These are phyloP conservation scores for Euclidium syriacum DNA, from an alignment of 345 rosid species.

Conservation along the genomic window DNA sequence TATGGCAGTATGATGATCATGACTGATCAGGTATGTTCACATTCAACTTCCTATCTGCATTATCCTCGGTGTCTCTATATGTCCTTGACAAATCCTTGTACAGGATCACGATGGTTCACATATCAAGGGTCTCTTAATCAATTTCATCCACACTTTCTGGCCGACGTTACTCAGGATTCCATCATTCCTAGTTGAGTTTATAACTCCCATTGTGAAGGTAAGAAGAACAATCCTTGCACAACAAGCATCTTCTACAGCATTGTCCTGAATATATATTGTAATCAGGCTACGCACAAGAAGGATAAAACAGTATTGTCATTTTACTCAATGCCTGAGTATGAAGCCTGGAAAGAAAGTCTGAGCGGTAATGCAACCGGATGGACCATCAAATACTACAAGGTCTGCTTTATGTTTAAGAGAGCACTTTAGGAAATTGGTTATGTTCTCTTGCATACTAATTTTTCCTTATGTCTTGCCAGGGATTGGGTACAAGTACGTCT, in stretches of 20 bases:
- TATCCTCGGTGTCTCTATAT: not conserved
- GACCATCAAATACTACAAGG: slow-evolving; percentile 96
- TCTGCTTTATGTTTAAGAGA: slow-evolving; percentile 28
- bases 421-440: not conserved
- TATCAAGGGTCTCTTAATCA: slow-evolving; percentile 89
- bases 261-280: not conserved
- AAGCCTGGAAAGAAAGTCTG: slow-evolving; percentile 76
- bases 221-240: not conserved
- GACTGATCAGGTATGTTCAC: slow-evolving; percentile 80
- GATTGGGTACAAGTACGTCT: slow-evolving; percentile 87
- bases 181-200: slow-evolving; percentile 88
- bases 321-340: slow-evolving; percentile 93
- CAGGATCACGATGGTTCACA: slow-evolving; percentile 99
- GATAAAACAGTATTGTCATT: slow-evolving; percentile 49
- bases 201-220: slow-evolving; percentile 97
- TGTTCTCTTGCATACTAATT: not conserved
- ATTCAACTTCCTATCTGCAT: not conserved
- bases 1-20: slow-evolving; percentile 98
- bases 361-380: slow-evolving; percentile 64
- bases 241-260: not conserved
- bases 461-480: slow-evolving; percentile 37
- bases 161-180: slow-evolving; percentile 81
- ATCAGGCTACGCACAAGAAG: slow-evolving; percentile 62
- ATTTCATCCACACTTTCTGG: slow-evolving; percentile 95
- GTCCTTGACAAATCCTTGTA: slow-evolving; percentile 11